A percentile compares a stretch with the other conserved stretches of the same genome.
phyloP scores from a whole-genome alignment of 768 basidiomycete genomes.

The Saitozyma podzolica region DNA sequence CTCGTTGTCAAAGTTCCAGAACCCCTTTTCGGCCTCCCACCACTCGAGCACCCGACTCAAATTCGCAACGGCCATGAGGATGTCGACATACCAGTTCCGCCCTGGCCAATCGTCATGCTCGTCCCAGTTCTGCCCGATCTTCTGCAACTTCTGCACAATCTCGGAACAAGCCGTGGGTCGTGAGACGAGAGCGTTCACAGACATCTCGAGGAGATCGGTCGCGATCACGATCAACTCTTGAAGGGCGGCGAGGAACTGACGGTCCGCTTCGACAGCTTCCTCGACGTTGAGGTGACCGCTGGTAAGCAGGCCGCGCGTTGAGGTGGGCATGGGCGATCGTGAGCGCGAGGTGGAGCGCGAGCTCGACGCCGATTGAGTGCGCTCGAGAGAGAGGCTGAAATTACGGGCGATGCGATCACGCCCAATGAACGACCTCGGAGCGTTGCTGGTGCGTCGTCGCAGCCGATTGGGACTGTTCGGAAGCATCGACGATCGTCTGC shows the following conservation, averaged over 20 bases:
- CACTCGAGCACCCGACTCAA: conserved; percentile 96
- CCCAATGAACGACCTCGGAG: conserved; percentile 44
- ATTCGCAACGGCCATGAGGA: conserved; percentile 90
- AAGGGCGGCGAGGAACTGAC: conserved; percentile 72
- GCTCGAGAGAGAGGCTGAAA: conserved; percentile 31
- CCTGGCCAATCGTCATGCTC: conserved; percentile 98
- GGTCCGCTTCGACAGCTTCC: conserved; percentile 33
- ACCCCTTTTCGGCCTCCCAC: conserved; percentile 99
- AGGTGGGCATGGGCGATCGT: conserved; percentile 80
- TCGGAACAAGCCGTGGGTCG: conserved; percentile 81
- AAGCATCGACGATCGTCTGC: conserved; percentile 20
- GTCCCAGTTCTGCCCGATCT: conserved; percentile 92
- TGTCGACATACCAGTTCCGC: conserved; percentile 95
- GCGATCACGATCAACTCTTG: conserved; percentile 91
- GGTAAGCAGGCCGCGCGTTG: conserved; percentile 55
- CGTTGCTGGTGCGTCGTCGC: conserved; percentile 40
- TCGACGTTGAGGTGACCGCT: conserved; percentile 1
- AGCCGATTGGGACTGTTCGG: conserved; percentile 40
- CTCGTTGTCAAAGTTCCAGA: conserved; percentile 89
- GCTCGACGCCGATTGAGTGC: conserved; percentile 49
- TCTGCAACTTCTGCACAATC: conserved; percentile 85
- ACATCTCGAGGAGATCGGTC: conserved; percentile 89
- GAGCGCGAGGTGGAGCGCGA: conserved; percentile 95
- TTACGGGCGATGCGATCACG: conserved; percentile 25
- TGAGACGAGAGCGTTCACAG: conserved; percentile 77